A percentile compares a stretch with the other conserved stretches of the same genome.
Evolutionary conservation across 2,329 filamentous ascomycete species (phyloP).

Genomic region (Claviceps maximensis): DNA sequence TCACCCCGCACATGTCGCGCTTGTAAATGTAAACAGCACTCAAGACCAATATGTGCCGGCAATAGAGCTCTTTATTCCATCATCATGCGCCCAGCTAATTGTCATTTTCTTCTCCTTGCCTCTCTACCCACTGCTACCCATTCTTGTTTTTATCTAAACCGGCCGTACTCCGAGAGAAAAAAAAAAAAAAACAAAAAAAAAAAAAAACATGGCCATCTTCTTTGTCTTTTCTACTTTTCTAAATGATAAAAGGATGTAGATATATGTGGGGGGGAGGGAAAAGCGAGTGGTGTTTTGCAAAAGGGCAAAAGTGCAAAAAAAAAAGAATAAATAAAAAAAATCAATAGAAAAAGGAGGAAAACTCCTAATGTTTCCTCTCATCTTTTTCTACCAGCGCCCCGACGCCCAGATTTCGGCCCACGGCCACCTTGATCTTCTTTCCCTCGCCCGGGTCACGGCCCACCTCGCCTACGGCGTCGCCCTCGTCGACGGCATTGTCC

Average conservation of each 20-base stretch:
- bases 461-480: slow-evolving; percentile 54
- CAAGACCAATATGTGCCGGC: neutral
- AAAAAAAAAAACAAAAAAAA: neutral
- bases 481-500: slow-evolving; percentile 46
- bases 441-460: slow-evolving; percentile 34
- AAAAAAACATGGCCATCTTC: neutral
- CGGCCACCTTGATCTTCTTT: slow-evolving; percentile 71
- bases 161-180: neutral
- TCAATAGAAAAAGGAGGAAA: neutral
- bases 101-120: neutral
- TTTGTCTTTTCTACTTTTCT: too few relatives aligned
- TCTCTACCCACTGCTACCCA: neutral
- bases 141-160: neutral
- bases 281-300: too few relatives aligned
- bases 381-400: slow-evolving; percentile 63
- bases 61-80: neutral
- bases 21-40: too few relatives aligned
- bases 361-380: slow-evolving; percentile 29
- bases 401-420: slow-evolving; percentile 68
- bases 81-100: neutral
- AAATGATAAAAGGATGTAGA: too few relatives aligned
- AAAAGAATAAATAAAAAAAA: neutral
- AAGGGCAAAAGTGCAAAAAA: neutral
- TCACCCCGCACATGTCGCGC: too few relatives aligned
- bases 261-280: too few relatives aligned